Evolutionary conservation across 2,329 filamentous ascomycete species (phyloP), one percentile per base, ranked within the genome.

Genomic region (Botrytis pseudocinerea): DNA sequence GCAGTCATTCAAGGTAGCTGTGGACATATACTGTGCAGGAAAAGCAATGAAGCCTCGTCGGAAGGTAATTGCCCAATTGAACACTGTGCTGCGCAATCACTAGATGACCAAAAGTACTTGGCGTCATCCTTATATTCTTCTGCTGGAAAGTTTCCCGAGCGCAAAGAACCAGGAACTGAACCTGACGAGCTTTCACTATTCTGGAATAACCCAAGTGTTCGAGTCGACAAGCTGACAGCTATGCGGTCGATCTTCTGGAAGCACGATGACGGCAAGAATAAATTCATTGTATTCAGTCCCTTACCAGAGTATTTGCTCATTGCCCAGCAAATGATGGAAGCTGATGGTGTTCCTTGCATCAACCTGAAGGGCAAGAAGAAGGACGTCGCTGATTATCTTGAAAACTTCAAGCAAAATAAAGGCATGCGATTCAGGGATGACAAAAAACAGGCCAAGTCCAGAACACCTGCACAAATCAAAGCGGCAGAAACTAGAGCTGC

Each of bases 231-330:
- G 16, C 16, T 66, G 22, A 20, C 46, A n/a, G 64, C 64, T 40
- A 5, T 66, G 18, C 64, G 64, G 8, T 28, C 32, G 9, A 66
- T 66, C 16, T 28, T 54, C 9, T 66, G 64, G 64, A 48, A 66
- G 32, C 14, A 66, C n/a, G 64, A 66, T 54, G 46, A 66, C 35
- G 32, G 46, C 25, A 1, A 12, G 16, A 40, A n/a, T 9, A 66
- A 66, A 40, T 66, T 66, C 25, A 38, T 66, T 22, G 25, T 66
- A 25, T 66, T 66, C 64, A 66, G 64, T 40, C 64, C 46, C 2
- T 4, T 66, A 16, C 46, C 32, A 54, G 64, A 66, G 64, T 28
- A 12, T 5, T 28, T 66, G 25, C 8, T 4, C 14, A 18, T 40
- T 10, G 64, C 64, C 6, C 22, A 66, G n/a, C 5, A 38, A 28